Evolutionary conservation across 1,284 basidiomycete species (phyloP).

Genomic region (Tranzscheliella williamsii): DNA sequence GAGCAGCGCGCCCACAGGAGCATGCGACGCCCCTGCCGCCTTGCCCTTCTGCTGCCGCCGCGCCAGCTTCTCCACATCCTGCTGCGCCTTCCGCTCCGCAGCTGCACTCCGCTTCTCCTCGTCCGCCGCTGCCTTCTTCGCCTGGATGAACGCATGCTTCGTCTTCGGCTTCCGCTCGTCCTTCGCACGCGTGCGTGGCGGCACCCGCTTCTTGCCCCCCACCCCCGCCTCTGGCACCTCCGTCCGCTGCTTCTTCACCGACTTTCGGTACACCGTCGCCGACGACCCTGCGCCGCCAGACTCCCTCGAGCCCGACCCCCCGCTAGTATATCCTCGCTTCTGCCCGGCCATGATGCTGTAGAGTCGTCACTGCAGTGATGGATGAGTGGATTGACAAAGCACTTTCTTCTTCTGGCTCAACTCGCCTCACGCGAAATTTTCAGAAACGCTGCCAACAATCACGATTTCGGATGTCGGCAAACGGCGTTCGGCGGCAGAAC

Average conservation of each 20-base stretch:
- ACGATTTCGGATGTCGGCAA: no score
- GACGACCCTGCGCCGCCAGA: not conserved
- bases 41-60: conserved; percentile 26
- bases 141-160: conserved; percentile 48
- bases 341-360: not conserved
- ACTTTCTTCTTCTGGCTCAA: no score
- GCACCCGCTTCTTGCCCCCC: conserved; percentile 14
- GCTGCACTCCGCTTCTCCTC: conserved; percentile 21
- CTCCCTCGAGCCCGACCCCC: not conserved
- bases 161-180: conserved; percentile 45
- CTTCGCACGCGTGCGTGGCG: conserved; percentile 24
- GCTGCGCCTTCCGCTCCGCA: conserved; percentile 15
- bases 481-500: no score
- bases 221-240: conserved; percentile 20
- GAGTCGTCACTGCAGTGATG: no score
- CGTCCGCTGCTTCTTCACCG: conserved; percentile 37
- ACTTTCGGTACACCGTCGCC: conserved; percentile 45
- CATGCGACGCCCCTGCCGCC: not conserved
- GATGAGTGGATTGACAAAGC: no score
- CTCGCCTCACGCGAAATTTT: no score
- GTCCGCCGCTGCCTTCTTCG: conserved; percentile 33
- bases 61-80: conserved; percentile 13
- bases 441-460: no score
- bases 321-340: not conserved
- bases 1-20: conserved; percentile 11